These are phyloP conservation scores for Microbotryum lychnidis-dioicae DNA, from an alignment of 1,284 basidiomycete species.

Conservation along the genomic window DNA sequence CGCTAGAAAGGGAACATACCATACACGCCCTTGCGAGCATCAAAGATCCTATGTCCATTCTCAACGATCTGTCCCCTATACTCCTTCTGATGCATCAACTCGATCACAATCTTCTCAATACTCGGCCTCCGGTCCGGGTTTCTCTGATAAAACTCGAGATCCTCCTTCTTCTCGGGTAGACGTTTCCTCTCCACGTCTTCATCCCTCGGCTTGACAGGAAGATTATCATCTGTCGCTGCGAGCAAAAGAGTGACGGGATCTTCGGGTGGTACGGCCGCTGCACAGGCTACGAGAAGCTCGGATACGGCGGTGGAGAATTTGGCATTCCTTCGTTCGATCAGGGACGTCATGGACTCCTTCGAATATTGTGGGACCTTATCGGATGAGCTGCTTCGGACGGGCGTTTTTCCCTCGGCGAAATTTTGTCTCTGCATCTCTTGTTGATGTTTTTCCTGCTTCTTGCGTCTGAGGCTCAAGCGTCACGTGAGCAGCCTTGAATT, in stretches of 20 bases:
- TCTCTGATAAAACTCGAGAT: slow-evolving; percentile 31
- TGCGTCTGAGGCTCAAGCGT: too few relatives aligned
- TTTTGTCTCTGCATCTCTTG: too few relatives aligned
- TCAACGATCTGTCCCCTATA: slow-evolving; percentile 62
- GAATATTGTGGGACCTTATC: slow-evolving; percentile 24
- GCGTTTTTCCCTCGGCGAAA: not conserved
- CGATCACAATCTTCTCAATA: slow-evolving; percentile 53
- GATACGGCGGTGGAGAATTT: slow-evolving; percentile 60
- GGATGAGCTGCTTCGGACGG: not conserved
- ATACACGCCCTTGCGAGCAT: slow-evolving; percentile 48
- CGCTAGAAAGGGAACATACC: slow-evolving; percentile 42
- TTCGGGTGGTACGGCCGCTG: slow-evolving; percentile 42
- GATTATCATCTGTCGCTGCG: slow-evolving; percentile 57
- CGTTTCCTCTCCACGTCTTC: slow-evolving; percentile 15
- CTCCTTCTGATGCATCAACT: slow-evolving; percentile 54
- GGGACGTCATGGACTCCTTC: slow-evolving; percentile 45
- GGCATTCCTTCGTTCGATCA: slow-evolving; percentile 63
- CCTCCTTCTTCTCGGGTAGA: slow-evolving; percentile 23
- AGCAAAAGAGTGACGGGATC: slow-evolving; percentile 58
- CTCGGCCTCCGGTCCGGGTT: slow-evolving; percentile 51
- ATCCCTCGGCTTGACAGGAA: slow-evolving; percentile 52
- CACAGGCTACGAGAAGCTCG: slow-evolving; percentile 59
- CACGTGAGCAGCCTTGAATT: too few relatives aligned
- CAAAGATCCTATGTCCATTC: slow-evolving; percentile 47
- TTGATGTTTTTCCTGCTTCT: too few relatives aligned